These are phyloP conservation scores for Guadua angustifolia DNA, from an alignment of 176 grass and related monocot genomes.

Conservation along the genomic window DNA sequence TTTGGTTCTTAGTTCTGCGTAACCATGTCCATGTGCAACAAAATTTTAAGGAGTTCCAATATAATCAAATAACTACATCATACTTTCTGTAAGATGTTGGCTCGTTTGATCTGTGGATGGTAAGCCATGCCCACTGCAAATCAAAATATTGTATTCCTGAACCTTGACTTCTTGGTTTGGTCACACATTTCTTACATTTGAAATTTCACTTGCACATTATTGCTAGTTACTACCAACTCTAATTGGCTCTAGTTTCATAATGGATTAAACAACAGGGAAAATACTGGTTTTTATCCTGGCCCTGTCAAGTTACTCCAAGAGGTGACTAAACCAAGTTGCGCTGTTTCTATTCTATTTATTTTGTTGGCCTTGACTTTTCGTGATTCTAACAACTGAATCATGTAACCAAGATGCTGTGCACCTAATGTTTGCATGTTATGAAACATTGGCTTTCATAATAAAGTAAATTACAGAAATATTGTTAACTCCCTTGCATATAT, in stretches of 20 bases:
- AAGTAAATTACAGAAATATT: background rate
- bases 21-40: background rate
- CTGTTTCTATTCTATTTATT: background rate
- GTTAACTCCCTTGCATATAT: background rate
- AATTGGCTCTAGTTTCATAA: conserved; percentile 16
- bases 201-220: background rate
- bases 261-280: background rate
- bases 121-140: background rate
- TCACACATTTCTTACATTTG: background rate
- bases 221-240: conserved; percentile 5
- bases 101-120: background rate
- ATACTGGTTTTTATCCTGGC: background rate
- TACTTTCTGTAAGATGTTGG: conserved; percentile 23
- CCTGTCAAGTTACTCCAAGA: background rate
- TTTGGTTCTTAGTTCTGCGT: background rate
- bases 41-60: background rate
- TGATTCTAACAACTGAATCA: background rate
- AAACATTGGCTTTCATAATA: background rate
- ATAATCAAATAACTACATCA: background rate
- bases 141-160: background rate
- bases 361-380: background rate
- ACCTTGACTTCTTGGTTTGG: background rate
- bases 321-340: background rate
- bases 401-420: background rate
- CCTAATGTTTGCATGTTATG: background rate